Evolutionary conservation across 2,329 filamentous ascomycete genomes (phyloP).

Genomic region (Ophiocordyceps polyrhachis-furcata): DNA sequence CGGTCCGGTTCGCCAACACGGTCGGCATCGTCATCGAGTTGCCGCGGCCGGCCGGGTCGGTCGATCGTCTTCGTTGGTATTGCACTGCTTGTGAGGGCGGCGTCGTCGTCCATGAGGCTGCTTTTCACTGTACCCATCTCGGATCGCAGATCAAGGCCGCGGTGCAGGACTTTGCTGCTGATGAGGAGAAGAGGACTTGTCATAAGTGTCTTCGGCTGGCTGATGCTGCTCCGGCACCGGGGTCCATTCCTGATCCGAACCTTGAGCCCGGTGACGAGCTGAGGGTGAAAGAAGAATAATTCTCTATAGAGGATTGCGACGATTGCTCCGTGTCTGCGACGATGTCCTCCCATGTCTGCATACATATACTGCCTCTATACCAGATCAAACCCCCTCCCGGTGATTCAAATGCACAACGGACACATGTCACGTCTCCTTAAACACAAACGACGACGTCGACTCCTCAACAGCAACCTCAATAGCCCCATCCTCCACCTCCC

Average conservation of each 20-base stretch:
- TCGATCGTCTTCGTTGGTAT: constrained; percentile 84
- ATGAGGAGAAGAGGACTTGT: constrained; percentile 53
- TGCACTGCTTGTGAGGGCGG: constrained; percentile 22
- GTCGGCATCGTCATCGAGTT: constrained; percentile 92
- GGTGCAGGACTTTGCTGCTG: constrained; percentile 61
- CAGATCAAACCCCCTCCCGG: too few species aligned
- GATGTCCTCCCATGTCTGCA: constrained; percentile 3
- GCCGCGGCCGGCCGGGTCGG: constrained; percentile 45
- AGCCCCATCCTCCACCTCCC: constrained; percentile 66
- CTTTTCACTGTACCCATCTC: constrained; percentile 76
- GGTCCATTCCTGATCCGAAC: constrained; percentile 42
- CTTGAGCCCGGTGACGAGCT: constrained; percentile 9
- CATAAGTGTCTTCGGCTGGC: constrained; percentile 58
- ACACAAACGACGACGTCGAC: constrained; percentile 58
- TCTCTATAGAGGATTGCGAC: not conserved
- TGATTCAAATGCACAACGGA: too few species aligned
- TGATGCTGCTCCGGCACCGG: constrained; percentile 44
- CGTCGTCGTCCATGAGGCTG: constrained; percentile 60
- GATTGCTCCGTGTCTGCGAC: not conserved
- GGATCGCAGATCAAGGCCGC: constrained; percentile 89
- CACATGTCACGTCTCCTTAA: constrained; percentile 41
- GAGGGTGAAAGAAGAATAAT: not conserved
- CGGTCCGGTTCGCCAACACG: constrained; percentile 79
- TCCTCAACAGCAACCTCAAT: constrained; percentile 75
- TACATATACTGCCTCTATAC: too few species aligned